phyloP scores from a whole-genome alignment of 768 basidiomycete species.

The Gloeophyllum trabeum region DNA sequence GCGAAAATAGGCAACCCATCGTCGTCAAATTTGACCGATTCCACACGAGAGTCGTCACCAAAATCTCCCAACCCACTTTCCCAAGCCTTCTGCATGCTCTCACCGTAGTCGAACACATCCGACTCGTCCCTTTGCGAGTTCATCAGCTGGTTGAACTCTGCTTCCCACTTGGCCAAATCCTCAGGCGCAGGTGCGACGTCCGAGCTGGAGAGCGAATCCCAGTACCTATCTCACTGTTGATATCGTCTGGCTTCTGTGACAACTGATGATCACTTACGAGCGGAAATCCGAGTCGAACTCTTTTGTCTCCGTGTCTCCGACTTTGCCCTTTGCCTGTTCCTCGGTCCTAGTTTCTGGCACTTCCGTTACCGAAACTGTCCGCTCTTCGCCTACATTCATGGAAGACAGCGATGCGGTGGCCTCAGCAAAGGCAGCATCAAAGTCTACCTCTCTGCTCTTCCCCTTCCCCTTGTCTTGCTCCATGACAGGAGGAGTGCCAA shows the following conservation, averaged over 20 bases:
- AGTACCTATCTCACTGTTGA: constrained; percentile 12
- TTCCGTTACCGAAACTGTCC: too few relatives aligned
- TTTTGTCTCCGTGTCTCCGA: constrained; percentile 6
- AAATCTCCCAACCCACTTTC: constrained; percentile 40
- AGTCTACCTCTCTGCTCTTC: constrained; percentile 67
- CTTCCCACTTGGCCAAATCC: constrained; percentile 73
- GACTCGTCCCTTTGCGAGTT: constrained; percentile 45
- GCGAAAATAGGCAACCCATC: constrained; percentile 69
- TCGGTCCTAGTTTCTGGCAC: too few relatives aligned
- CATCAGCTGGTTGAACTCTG: constrained; percentile 76
- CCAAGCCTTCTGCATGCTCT: constrained; percentile 54
- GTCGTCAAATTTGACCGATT: constrained; percentile 41
- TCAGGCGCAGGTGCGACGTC: constrained; percentile 44
- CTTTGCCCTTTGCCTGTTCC: too few relatives aligned
- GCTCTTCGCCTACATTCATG: constrained; percentile 4
- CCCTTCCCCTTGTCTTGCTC: constrained; percentile 54
- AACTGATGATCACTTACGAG: constrained; percentile 27
- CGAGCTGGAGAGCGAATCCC: constrained; percentile 50
- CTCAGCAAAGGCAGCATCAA: constrained; percentile 78
- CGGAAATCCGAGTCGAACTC: constrained; percentile 32
- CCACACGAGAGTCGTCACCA: constrained; percentile 19
- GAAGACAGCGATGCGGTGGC: constrained; percentile 27
- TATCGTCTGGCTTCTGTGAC: neutral
- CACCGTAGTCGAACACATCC: constrained; percentile 47
- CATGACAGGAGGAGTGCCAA: neutral